A percentile compares a stretch with the other conserved stretches of the same genome.
Evolutionary conservation across 2,329 filamentous ascomycete species (phyloP).

Genomic region (Colletotrichum tamarilloi): DNA sequence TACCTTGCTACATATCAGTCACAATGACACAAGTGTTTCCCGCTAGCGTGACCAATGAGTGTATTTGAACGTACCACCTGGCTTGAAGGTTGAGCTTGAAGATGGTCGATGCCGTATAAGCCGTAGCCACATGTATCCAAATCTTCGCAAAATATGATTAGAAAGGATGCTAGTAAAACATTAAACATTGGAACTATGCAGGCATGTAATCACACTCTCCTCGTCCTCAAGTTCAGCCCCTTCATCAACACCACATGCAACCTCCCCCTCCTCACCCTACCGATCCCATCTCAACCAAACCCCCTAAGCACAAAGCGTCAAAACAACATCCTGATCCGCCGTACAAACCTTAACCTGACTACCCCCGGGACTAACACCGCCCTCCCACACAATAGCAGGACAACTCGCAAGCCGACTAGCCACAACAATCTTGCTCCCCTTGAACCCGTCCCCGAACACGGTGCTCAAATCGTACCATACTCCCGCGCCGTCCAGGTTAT

Average conservation of each 20-base stretch:
- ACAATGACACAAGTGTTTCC: too few relatives aligned
- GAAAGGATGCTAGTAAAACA: too few relatives aligned
- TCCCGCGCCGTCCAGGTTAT: constrained; percentile 46
- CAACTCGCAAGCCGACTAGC: constrained; percentile 45
- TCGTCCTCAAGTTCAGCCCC: not conserved
- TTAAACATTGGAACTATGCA: not conserved
- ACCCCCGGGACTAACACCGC: constrained; percentile 48
- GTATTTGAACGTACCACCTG: too few relatives aligned
- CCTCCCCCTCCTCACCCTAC: not conserved
- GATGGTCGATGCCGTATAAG: too few relatives aligned
- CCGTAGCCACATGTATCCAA: too few relatives aligned
- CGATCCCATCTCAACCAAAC: not conserved
- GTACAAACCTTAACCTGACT: constrained; percentile 52
- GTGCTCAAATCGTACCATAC: constrained; percentile 54
- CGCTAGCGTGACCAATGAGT: too few relatives aligned
- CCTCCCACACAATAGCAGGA: constrained; percentile 48
- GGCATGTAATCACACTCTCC: not conserved
- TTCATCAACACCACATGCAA: too few relatives aligned
- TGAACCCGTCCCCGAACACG: constrained; percentile 53
- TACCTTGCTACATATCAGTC: too few relatives aligned
- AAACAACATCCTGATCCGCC: constrained; percentile 44
- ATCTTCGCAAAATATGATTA: too few relatives aligned
- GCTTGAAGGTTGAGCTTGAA: too few relatives aligned
- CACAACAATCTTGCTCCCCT: constrained; percentile 45
- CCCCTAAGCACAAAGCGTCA: constrained; percentile 48